Conservation (phyloP, 495 filamentous ascomycete genomes). For the Hyaloscypha hepaticicola region DNA sequence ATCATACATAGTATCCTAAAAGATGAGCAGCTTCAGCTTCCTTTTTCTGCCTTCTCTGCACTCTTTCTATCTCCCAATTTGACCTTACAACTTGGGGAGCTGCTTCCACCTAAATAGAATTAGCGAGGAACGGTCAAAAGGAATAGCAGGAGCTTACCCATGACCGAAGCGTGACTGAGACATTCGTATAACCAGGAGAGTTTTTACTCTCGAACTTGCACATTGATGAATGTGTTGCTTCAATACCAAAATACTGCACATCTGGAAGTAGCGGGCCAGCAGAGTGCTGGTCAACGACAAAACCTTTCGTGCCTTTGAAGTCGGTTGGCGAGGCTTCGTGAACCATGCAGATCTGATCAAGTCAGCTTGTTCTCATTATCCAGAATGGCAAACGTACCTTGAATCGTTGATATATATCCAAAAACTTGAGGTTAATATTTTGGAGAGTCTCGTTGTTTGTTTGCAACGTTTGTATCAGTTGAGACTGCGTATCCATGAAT, state of each 20-base stretch:
- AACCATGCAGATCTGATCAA: constrained; percentile 54
- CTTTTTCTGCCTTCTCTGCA: constrained; percentile 42
- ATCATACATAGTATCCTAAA: constrained; percentile 23
- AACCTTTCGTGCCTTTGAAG: constrained; percentile 54
- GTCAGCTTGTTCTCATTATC: neutral
- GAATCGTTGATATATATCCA: constrained; percentile 70
- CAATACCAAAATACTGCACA: constrained; percentile 74
- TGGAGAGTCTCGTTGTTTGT: constrained; percentile 78
- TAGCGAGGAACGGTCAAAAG: neutral
- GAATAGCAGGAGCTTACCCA: constrained; percentile 43
- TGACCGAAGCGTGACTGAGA: constrained; percentile 68
- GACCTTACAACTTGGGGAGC: constrained; percentile 56
- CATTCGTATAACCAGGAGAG: constrained; percentile 70
- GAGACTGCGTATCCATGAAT: constrained; percentile 66
- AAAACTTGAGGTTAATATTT: constrained; percentile 75
- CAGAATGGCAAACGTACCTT: constrained; percentile 12
- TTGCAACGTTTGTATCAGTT: constrained; percentile 70
- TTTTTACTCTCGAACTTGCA: constrained; percentile 76
- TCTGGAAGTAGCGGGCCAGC: constrained; percentile 73
- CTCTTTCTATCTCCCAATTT: constrained; percentile 64
- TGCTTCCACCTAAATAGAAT: constrained; percentile 38
- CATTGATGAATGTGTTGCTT: constrained; percentile 84
- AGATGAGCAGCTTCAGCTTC: constrained; percentile 20
- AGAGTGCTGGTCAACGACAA: constrained; percentile 73
- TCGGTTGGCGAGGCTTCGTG: constrained; percentile 71